Evolutionary conservation across 2,329 filamentous ascomycete genomes (phyloP).

Genomic region (Tolypocladium ophioglossoides): DNA sequence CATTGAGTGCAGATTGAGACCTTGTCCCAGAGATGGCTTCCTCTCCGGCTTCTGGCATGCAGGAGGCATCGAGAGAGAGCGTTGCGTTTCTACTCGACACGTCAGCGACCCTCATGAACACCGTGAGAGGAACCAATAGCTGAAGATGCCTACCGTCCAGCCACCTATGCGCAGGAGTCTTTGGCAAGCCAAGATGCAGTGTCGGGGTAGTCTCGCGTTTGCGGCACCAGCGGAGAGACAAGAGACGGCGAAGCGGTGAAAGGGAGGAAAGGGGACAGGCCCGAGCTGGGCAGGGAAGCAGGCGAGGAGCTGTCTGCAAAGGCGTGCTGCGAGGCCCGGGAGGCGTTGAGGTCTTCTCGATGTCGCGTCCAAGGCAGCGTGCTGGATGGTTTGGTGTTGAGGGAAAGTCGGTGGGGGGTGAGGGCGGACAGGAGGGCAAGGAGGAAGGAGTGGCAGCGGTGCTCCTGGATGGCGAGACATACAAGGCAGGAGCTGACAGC

Average conservation of each 20-base stretch:
- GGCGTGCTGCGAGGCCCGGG: neutral
- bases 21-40: neutral
- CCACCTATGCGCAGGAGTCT: neutral
- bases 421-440: too few relatives aligned
- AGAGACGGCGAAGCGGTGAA: neutral
- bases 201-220: too few relatives aligned
- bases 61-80: neutral
- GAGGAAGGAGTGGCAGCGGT: neutral
- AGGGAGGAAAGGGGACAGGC: neutral
- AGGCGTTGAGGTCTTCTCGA: neutral
- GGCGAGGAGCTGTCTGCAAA: neutral
- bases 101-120: neutral
- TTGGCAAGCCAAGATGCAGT: neutral
- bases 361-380: neutral
- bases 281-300: neutral
- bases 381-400: neutral
- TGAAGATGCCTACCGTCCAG: neutral
- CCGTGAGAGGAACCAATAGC: neutral
- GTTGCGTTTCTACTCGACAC: neutral
- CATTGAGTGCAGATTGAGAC: conserved; percentile 2
- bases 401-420: neutral
- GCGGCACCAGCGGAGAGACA: neutral
- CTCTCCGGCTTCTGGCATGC: neutral
- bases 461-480: too few relatives aligned
- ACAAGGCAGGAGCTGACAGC: neutral